phyloP scores from a whole-genome alignment of 768 basidiomycete species.

The Russula sp. region DNA sequence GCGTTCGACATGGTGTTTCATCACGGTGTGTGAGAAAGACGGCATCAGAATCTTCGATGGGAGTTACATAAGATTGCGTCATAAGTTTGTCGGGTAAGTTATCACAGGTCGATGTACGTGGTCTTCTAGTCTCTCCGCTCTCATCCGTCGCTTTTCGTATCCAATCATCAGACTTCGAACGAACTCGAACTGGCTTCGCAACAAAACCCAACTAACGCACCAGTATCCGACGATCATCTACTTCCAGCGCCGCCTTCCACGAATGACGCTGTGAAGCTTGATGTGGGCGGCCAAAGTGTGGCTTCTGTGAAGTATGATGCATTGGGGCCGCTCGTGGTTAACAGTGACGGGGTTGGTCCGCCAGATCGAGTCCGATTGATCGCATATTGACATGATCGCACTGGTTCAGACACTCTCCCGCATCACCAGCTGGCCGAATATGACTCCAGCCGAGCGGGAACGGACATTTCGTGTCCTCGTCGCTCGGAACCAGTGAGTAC shows the following conservation, averaged over 20 bases:
- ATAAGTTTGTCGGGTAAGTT: too few species aligned
- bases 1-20: background rate
- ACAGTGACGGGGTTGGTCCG: conserved; percentile 18
- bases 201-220: background rate
- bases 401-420: conserved; percentile 18
- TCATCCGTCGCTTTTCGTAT: background rate
- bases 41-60: background rate
- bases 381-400: background rate
- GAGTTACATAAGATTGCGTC: conserved; percentile 15
- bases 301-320: conserved; percentile 17
- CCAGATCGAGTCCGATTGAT: background rate
- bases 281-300: conserved; percentile 4
- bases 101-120: too few species aligned
- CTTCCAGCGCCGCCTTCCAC: background rate
- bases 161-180: background rate
- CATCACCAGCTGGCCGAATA: conserved; percentile 20
- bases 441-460: conserved; percentile 18
- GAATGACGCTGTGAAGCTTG: background rate
- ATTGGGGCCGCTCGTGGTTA: conserved; percentile 15
- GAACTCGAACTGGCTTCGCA: conserved; percentile 2
- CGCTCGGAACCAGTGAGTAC: conserved; percentile 17
- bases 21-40: background rate
- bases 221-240: conserved; percentile 1
- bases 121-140: background rate
- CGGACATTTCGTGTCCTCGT: conserved; percentile 20